Conservation (phyloP, 306 rosid genomes). For the Cicer pinnatifidum region DNA sequence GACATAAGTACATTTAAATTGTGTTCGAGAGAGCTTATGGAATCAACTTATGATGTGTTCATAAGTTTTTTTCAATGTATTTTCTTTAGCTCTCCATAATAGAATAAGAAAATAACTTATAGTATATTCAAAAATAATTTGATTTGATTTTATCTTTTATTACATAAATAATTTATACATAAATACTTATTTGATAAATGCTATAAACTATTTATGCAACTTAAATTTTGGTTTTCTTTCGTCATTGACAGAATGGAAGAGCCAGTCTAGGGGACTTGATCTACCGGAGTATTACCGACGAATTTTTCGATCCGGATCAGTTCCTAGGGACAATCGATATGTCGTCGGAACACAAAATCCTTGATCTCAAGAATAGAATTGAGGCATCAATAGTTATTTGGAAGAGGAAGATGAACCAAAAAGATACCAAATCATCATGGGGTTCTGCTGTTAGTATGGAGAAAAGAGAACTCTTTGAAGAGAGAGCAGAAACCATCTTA, state of each 20-base stretch:
- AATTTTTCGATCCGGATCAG: constrained; percentile 88
- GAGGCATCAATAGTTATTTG: constrained; percentile 98
- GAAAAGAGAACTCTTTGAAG: constrained; percentile 95
- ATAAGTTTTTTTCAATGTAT: too few species aligned
- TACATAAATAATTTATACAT: too few species aligned
- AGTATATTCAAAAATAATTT: too few species aligned
- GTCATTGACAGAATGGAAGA: constrained; percentile 76
- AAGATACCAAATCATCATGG: constrained; percentile 91
- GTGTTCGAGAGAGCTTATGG: too few species aligned
- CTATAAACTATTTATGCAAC: too few species aligned
- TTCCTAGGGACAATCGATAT: constrained; percentile 78
- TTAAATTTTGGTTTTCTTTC: neutral
- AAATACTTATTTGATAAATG: too few species aligned
- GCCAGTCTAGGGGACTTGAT: constrained; percentile 90
- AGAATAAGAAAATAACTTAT: too few species aligned
- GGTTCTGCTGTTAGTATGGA: constrained; percentile 93
- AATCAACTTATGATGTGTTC: too few species aligned
- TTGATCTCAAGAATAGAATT: constrained; percentile 88
- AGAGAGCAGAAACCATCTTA: constrained; percentile 93
- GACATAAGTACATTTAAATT: too few species aligned
- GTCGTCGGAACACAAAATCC: constrained; percentile 87
- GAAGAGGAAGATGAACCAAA: constrained; percentile 95
- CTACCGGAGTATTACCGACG: constrained; percentile 80
- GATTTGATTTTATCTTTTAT: too few species aligned
- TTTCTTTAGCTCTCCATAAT: too few species aligned